Percentiles rank a stretch among this genome's conserved stretches.
Evolutionary conservation across 148 eudicot species (phyloP).

Genomic region (Heliosperma pusillum): DNA sequence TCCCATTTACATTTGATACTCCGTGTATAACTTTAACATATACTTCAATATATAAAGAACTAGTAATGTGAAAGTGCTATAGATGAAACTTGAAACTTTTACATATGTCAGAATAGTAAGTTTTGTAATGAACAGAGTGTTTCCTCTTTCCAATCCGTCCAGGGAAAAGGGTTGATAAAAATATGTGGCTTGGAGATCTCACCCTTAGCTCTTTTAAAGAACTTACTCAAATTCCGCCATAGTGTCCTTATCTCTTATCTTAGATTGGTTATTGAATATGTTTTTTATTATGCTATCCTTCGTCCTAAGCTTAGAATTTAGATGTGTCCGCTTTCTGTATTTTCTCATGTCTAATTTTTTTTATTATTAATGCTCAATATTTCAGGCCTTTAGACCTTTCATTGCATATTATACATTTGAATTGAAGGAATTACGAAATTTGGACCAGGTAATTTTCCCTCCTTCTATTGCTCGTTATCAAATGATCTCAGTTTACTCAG

Average conservation of each 20-base stretch:
- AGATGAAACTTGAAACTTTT: background rate
- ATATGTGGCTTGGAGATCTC: no score
- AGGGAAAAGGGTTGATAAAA: no score
- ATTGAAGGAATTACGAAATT: slow-evolving; percentile 42
- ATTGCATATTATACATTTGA: slow-evolving; percentile 65
- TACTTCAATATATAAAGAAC: no score
- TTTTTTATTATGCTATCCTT: background rate
- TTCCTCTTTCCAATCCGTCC: no score
- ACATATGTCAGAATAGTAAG: background rate
- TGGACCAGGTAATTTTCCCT: slow-evolving; percentile 46
- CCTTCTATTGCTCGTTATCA: background rate
- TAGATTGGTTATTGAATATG: background rate
- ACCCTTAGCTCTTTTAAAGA: no score
- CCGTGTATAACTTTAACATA: no score
- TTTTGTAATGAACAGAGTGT: background rate
- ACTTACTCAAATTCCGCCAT: no score
- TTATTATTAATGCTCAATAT: slow-evolving; percentile 4
- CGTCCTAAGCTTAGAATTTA: background rate
- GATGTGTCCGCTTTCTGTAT: background rate
- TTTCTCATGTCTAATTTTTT: background rate
- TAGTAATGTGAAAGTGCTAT: background rate
- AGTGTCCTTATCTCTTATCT: no score
- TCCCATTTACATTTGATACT: no score
- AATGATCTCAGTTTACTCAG: background rate
- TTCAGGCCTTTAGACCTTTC: slow-evolving; percentile 77